Percentiles rank a stretch among this genome's conserved stretches.
Evolutionary conservation across 352 stramenopile genomes (phyloP).

Genomic region (Globisporangium canariense): DNA sequence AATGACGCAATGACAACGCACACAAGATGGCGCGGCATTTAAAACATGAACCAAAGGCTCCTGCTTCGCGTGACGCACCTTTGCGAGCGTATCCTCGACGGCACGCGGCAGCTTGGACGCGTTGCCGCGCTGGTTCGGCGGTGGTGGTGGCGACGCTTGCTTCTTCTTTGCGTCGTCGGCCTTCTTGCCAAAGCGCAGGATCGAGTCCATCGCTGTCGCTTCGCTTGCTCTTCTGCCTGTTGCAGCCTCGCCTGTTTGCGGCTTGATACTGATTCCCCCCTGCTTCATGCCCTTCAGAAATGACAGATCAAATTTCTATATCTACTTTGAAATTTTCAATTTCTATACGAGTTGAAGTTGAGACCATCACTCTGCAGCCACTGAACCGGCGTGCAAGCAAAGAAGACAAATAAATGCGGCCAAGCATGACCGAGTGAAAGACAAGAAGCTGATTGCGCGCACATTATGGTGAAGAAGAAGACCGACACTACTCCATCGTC

Average conservation of each 20-base stretch:
- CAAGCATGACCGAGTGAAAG: not conserved
- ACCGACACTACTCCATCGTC: not conserved
- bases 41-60: not conserved
- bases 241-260: not conserved
- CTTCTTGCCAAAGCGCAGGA: conserved; percentile 21
- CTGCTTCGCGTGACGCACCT: conserved; percentile 23
- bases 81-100: conserved; percentile 50
- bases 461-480: conserved; percentile 7
- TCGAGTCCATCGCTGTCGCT: conserved; percentile 11
- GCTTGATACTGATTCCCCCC: conserved; percentile 1
- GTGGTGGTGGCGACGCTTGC: not conserved
- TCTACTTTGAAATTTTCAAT: not conserved
- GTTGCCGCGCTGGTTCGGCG: conserved; percentile 17
- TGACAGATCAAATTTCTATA: not conserved
- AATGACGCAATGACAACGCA: not conserved
- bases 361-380: conserved; percentile 1
- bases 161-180: conserved; percentile 21
- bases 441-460: not conserved
- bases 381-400: not conserved
- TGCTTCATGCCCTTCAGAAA: conserved; percentile 3
- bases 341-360: conserved; percentile 10
- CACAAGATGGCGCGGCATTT: not conserved
- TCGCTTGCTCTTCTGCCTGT: not conserved
- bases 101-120: conserved; percentile 46
- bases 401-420: not conserved